Evolutionary conservation across 352 stramenopile genomes (phyloP).

Genomic region (Pythium aquatile): DNA sequence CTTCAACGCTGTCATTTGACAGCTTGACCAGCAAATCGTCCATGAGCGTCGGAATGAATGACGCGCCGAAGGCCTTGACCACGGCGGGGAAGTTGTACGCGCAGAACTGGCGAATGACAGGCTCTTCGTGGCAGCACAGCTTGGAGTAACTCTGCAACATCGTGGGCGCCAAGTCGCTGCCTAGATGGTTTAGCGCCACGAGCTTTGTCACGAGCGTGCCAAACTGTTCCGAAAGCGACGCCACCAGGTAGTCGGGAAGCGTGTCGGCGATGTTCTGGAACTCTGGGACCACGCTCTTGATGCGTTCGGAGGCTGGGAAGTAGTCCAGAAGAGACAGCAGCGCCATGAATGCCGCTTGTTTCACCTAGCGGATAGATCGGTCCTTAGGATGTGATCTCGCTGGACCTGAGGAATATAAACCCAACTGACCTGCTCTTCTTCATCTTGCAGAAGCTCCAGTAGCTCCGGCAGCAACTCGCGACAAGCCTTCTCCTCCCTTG

Average conservation of each 20-base stretch:
- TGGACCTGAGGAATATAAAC: not conserved
- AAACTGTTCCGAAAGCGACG: constrained; percentile 49
- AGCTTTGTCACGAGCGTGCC: constrained; percentile 69
- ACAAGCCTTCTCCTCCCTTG: constrained; percentile 62
- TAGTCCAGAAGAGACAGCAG: constrained; percentile 76
- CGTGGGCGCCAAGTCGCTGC: constrained; percentile 42
- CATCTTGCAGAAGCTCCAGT: constrained; percentile 75
- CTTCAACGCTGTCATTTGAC: constrained; percentile 16
- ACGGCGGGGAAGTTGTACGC: constrained; percentile 81
- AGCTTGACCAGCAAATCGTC: constrained; percentile 71
- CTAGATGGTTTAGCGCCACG: constrained; percentile 51
- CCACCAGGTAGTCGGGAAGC: constrained; percentile 60
- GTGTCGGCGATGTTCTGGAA: constrained; percentile 53
- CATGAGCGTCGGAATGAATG: constrained; percentile 60
- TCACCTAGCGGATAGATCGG: constrained; percentile 40
- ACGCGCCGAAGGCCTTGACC: constrained; percentile 63
- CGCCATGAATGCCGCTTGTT: constrained; percentile 70
- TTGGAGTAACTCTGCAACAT: constrained; percentile 65
- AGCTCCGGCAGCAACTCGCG: constrained; percentile 69
- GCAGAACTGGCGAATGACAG: constrained; percentile 56
- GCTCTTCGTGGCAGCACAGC: constrained; percentile 59
- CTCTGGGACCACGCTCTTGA: constrained; percentile 67
- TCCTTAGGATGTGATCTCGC: not conserved
- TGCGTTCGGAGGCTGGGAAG: constrained; percentile 52
- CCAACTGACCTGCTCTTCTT: constrained; percentile 64